phyloP scores from a whole-genome alignment of 2,329 filamentous ascomycete genomes.

The Fusarium setosum region DNA sequence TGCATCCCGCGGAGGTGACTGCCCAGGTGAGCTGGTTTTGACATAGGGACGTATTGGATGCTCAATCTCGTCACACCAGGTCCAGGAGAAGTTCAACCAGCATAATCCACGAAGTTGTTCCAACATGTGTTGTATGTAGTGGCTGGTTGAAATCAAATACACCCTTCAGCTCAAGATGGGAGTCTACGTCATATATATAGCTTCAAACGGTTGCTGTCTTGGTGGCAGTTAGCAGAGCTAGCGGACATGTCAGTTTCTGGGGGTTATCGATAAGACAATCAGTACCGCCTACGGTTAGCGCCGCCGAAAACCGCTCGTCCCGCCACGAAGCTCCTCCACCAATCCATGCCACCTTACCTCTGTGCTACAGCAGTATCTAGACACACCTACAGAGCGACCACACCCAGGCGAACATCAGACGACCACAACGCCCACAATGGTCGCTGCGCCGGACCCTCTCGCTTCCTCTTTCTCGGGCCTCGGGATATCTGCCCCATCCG shows the following conservation, averaged over 20 bases:
- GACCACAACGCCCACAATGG: slow-evolving; percentile 17
- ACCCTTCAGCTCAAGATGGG: too few species aligned
- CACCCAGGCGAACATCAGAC: neutral
- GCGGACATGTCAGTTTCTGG: neutral
- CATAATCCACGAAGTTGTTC: neutral
- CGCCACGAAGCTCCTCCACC: slow-evolving; percentile 19
- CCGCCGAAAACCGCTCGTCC: slow-evolving; percentile 13
- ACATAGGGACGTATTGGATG: neutral
- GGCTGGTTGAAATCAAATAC: too few species aligned
- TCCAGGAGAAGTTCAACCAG: neutral
- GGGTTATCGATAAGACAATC: slow-evolving; percentile 30
- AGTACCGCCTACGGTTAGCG: slow-evolving; percentile 16
- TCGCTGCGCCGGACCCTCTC: slow-evolving; percentile 42
- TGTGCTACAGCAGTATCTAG: slow-evolving; percentile 13
- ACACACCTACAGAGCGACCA: slow-evolving; percentile 22
- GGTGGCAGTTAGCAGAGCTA: neutral
- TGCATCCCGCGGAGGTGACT: slow-evolving; percentile 15
- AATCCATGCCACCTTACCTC: slow-evolving; percentile 37
- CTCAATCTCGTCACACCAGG: neutral
- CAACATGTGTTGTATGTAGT: too few species aligned
- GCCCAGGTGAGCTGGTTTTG: slow-evolving; percentile 14
- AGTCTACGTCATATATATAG: too few species aligned
- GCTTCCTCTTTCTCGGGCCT: slow-evolving; percentile 41
- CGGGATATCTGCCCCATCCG: slow-evolving; percentile 40
- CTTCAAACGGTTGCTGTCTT: neutral